Conservation (phyloP, 768 basidiomycete genomes). For the Scleroderma citrinum region DNA sequence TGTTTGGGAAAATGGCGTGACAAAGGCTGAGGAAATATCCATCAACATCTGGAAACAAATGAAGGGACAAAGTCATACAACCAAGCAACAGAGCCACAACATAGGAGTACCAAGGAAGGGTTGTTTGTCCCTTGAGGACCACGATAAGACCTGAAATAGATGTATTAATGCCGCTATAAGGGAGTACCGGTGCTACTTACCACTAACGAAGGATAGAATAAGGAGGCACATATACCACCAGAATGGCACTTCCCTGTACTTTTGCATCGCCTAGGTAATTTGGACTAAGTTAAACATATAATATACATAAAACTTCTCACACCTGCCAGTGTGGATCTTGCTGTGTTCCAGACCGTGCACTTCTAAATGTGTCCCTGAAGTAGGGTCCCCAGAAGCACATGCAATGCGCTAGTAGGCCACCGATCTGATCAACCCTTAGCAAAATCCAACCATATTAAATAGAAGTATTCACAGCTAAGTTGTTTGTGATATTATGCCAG, state of each 20-base stretch:
- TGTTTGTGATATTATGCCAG: conserved; percentile 42
- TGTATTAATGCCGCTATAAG: neutral
- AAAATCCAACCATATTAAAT: neutral
- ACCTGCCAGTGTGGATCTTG: conserved; percentile 55
- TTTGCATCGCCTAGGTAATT: conserved; percentile 41
- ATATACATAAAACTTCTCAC: neutral
- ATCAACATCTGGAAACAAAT: neutral
- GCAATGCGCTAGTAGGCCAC: conserved; percentile 52
- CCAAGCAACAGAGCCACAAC: conserved; percentile 51
- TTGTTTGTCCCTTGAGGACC: conserved; percentile 51
- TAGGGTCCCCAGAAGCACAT: conserved; percentile 54
- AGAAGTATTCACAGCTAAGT: conserved; percentile 36
- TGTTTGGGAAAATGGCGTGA: conserved; percentile 46
- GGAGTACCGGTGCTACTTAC: conserved; percentile 24
- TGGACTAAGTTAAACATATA: neutral
- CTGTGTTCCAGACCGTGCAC: conserved; percentile 39
- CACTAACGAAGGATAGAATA: conserved; percentile 47
- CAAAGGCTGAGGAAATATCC: conserved; percentile 4
- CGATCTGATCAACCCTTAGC: conserved; percentile 35
- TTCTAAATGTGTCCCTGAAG: conserved; percentile 44
- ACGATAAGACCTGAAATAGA: conserved; percentile 43
- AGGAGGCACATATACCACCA: conserved; percentile 55
- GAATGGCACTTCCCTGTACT: conserved; percentile 55
- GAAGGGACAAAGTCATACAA: conserved; percentile 33
- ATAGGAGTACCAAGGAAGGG: conserved; percentile 59